A percentile compares a stretch with the other conserved stretches of the same genome.
Conservation (phyloP, 495 filamentous ascomycete species). For the Cladorrhinum samala region DNA sequence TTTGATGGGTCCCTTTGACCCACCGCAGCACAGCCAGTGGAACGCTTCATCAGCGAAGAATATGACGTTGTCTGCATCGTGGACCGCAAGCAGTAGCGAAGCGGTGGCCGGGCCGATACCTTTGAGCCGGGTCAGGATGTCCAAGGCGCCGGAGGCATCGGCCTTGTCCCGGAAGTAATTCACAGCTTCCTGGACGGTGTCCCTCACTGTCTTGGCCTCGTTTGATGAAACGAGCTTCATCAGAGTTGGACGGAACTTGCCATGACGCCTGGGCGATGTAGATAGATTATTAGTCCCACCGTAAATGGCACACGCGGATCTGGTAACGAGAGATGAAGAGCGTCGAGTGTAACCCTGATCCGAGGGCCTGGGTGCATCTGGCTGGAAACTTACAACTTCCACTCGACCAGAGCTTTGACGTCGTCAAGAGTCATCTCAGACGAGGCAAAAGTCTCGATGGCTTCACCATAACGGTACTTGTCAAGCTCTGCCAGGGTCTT, state of each 20-base stretch:
- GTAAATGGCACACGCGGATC: background rate
- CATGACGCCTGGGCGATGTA: slow-evolving; percentile 58
- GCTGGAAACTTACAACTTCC: slow-evolving; percentile 62
- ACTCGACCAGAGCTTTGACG: slow-evolving; percentile 56
- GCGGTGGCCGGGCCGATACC: slow-evolving; percentile 72
- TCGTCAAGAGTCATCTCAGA: slow-evolving; percentile 36
- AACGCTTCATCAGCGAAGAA: slow-evolving; percentile 77
- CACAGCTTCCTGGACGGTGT: slow-evolving; percentile 46
- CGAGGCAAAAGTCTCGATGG: slow-evolving; percentile 32
- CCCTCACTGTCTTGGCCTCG: slow-evolving; percentile 30
- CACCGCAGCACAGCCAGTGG: slow-evolving; percentile 54
- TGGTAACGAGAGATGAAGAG: background rate
- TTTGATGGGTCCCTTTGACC: slow-evolving; percentile 45
- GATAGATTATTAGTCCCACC: background rate
- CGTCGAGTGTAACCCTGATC: background rate
- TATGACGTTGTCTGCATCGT: slow-evolving; percentile 50
- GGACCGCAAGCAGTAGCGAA: slow-evolving; percentile 60
- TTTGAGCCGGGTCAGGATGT: slow-evolving; percentile 44
- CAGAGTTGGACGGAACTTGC: slow-evolving; percentile 62
- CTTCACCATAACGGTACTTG: slow-evolving; percentile 41
- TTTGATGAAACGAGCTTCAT: slow-evolving; percentile 62
- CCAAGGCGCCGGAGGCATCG: slow-evolving; percentile 44
- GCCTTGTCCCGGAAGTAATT: slow-evolving; percentile 36
- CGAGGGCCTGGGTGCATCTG: background rate
- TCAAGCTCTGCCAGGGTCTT: slow-evolving; percentile 43